Conservation (phyloP, 768 basidiomycete species). For the Heimioporus sp. region DNA sequence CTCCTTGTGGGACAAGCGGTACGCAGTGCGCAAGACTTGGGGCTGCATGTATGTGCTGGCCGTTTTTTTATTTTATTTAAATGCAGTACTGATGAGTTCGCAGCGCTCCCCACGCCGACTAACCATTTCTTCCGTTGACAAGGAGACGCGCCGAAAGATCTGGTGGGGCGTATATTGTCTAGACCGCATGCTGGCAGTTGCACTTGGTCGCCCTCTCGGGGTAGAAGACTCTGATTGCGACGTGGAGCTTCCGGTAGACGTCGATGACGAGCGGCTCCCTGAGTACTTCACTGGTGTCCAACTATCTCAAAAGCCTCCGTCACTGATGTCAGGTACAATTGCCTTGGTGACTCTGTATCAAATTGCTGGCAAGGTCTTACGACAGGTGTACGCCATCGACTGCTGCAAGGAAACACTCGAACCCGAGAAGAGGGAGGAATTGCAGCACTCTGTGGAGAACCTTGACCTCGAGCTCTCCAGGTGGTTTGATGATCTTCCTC, state of each 20-base stretch:
- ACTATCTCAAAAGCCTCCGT: conserved; percentile 52
- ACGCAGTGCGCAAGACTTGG: conserved; percentile 86
- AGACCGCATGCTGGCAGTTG: conserved; percentile 89
- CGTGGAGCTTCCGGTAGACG: conserved; percentile 77
- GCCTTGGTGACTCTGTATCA: conserved; percentile 77
- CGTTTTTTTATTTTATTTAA: neutral
- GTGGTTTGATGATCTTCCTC: conserved; percentile 82
- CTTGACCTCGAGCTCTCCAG: conserved; percentile 74
- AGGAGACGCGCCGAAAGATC: conserved; percentile 85
- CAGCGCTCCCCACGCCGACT: conserved; percentile 84
- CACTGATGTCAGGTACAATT: conserved; percentile 81
- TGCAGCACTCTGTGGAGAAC: conserved; percentile 76
- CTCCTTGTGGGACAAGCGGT: conserved; percentile 89
- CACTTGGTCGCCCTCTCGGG: conserved; percentile 84
- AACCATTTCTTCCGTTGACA: conserved; percentile 68
- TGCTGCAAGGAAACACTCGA: conserved; percentile 72
- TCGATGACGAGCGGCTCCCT: conserved; percentile 76
- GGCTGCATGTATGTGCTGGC: conserved; percentile 74
- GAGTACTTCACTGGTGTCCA: conserved; percentile 70
- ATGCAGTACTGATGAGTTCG: conserved; percentile 13
- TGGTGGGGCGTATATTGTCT: conserved; percentile 95
- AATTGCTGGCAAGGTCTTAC: conserved; percentile 78
- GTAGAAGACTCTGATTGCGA: conserved; percentile 90
- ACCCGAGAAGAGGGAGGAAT: conserved; percentile 67
- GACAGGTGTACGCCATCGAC: conserved; percentile 81